Base-by-base conservation (phyloP, 176 grass and related monocot genomes). In the Lolium perenne region DNA sequence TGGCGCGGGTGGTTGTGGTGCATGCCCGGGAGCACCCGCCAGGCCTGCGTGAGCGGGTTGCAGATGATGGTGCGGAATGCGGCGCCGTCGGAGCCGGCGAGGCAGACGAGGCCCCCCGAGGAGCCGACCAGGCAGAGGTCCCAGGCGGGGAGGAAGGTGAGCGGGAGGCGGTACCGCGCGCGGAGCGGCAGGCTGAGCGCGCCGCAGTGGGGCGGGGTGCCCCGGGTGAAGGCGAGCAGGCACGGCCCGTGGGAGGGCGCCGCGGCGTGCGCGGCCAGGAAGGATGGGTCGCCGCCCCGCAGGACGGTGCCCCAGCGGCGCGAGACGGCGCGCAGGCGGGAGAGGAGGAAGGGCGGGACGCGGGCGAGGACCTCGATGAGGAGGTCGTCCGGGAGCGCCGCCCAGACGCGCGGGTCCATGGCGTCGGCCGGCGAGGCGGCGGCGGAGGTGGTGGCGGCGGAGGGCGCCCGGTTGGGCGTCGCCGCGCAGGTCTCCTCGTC, bases 111-210 rank as follows among this genome's bases (percentile, higher is more conserved):
- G 2, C 96, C 96, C 0, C 90, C 86, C 7, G 96, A 98, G 62
- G 93, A 98, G n/a, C 96, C 93, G 71, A 98, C 96, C 68, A 95
- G 90, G 82, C 90, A 98, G 84, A 95, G 88, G 68, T 91, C 96
- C 93, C 93, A 98, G 71, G 91, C 79, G 49, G 96, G 96, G 83
- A 98, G 87, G 85, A 98, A 94, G 16, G 49, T 90, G 46, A 89
- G 84, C 10, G 96, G 93, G 43, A 98, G 89, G 79, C 91, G 85
- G 87, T 92, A 95, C 86, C 96, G 94, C 29, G 92, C 80, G 83
- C 86, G 91, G 63, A 95, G 81, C 23, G 93, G 96, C 40, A 98
- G 41, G 88, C 96, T 95, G 82, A 95, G 86, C 66, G 92, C 88
- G 53, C 77, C 89, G 78, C 92, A 93, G 25, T 98, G 91, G 18